phyloP scores from a whole-genome alignment of 129 eudicot species.

The Dittrichia graveolens region DNA sequence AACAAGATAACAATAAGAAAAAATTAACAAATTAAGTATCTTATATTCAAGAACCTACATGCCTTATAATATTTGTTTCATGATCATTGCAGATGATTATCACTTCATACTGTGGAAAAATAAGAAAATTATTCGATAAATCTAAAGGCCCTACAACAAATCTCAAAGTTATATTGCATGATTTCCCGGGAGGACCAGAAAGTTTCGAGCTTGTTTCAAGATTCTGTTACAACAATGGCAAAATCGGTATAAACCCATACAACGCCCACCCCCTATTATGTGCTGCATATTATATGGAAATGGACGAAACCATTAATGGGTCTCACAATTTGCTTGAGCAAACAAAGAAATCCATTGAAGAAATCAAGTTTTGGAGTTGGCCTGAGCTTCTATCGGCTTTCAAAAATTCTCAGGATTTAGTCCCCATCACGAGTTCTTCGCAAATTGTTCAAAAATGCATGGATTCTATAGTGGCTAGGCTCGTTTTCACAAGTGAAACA shows the following conservation, averaged over 20 bases:
- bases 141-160: constrained; percentile 36
- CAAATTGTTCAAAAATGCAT: constrained; percentile 46
- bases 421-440: constrained; percentile 34
- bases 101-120: constrained; percentile 62
- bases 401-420: constrained; percentile 46
- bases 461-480: constrained; percentile 61
- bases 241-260: constrained; percentile 45
- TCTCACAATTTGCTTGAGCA: constrained; percentile 53
- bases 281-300: constrained; percentile 69
- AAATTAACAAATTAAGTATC: too few relatives aligned
- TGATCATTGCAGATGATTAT: constrained; percentile 55
- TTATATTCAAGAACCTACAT: constrained; percentile 5
- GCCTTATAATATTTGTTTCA: constrained; percentile 7
- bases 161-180: constrained; percentile 72
- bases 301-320: constrained; percentile 51
- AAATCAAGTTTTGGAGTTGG: constrained; percentile 74
- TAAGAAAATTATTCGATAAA: constrained; percentile 55
- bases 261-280: constrained; percentile 46
- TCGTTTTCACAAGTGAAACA: constrained; percentile 57
- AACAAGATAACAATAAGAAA: not conserved
- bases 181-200: constrained; percentile 85
- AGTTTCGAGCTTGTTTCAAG: constrained; percentile 77
- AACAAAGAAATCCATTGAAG: constrained; percentile 55
- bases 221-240: constrained; percentile 80
- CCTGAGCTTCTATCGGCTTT: constrained; percentile 60